These are phyloP conservation scores for Vitellaria paradoxa DNA, from an alignment of 179 eudicot species.

Conservation along the genomic window DNA sequence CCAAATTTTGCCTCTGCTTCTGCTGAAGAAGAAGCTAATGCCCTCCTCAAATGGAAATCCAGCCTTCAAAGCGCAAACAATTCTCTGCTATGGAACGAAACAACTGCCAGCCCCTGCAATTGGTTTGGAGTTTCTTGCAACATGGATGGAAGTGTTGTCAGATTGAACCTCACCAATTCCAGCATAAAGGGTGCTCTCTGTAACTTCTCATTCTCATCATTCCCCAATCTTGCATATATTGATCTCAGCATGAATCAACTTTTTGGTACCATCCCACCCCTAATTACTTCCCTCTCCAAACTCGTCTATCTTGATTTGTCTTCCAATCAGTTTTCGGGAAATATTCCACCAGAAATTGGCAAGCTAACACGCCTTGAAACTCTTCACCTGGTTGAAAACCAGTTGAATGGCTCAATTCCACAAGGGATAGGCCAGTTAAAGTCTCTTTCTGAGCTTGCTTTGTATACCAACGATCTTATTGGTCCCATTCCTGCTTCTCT, in stretches of 20 bases:
- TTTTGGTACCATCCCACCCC: slow-evolving; percentile 39
- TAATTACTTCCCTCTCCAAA: background rate
- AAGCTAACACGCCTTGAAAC: no score
- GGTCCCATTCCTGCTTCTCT: background rate
- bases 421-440: no score
- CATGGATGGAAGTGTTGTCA: slow-evolving; percentile 23
- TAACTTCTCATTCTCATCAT: slow-evolving; percentile 34
- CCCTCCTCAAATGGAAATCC: slow-evolving; percentile 47
- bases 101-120: background rate
- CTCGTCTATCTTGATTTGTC: slow-evolving; percentile 13
- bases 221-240: no score
- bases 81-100: slow-evolving; percentile 21
- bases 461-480: background rate
- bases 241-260: slow-evolving; percentile 24
- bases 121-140: slow-evolving; percentile 13
- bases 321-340: background rate
- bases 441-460: background rate
- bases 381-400: no score
- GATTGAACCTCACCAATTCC: slow-evolving; percentile 40
- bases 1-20: slow-evolving; percentile 9
- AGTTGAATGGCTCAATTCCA: no score
- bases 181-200: slow-evolving; percentile 43
- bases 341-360: no score
- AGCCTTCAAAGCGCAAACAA: slow-evolving; percentile 35
- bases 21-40: slow-evolving; percentile 31